These are phyloP conservation scores for Avena sativa DNA, from an alignment of 176 grass and related monocot genomes.

Conservation along the genomic window DNA sequence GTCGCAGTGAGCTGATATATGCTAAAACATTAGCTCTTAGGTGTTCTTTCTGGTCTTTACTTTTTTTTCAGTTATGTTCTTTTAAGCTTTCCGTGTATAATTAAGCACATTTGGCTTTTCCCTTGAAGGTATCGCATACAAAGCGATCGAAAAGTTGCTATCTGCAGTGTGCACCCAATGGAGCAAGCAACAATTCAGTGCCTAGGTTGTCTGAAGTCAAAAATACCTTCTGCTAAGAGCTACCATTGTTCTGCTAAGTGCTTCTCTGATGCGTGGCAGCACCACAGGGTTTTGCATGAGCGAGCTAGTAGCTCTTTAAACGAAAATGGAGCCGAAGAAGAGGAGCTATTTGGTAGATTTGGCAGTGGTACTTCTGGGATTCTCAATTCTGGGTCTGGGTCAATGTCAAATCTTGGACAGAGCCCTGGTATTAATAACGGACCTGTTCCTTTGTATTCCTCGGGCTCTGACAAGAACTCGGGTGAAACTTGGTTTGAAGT, in stretches of 20 bases:
- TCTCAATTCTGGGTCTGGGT: conserved; percentile 57
- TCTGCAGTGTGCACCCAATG: conserved; percentile 94
- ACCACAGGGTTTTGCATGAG: conserved; percentile 93
- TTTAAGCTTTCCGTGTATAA: conserved; percentile 3
- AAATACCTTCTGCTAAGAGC: conserved; percentile 92
- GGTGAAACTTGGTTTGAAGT: conserved; percentile 97
- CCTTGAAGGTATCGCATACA: conserved; percentile 91
- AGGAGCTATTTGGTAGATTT: conserved; percentile 89
- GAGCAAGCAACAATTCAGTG: conserved; percentile 96
- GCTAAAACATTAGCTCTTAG: conserved; percentile 26
- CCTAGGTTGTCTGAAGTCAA: conserved; percentile 91
- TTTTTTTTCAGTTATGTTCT: conserved; percentile 14
- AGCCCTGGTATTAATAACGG: conserved; percentile 63
- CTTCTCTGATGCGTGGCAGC: conserved; percentile 95
- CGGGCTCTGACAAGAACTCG: conserved; percentile 67
- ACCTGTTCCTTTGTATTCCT: conserved; percentile 56
- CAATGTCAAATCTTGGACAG: conserved; percentile 63
- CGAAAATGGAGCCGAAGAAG: conserved; percentile 95
- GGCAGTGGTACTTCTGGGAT: conserved; percentile 58
- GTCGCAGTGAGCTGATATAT: conserved; percentile 29
- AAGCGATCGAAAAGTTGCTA: conserved; percentile 74
- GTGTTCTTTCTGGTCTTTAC: conserved; percentile 9
- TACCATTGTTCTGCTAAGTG: conserved; percentile 95
- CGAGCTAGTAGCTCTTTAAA: conserved; percentile 74
- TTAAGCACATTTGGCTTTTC: conserved; percentile 42